Conservation (phyloP, 2,329 filamentous ascomycete genomes). For the Colletotrichum lini region DNA sequence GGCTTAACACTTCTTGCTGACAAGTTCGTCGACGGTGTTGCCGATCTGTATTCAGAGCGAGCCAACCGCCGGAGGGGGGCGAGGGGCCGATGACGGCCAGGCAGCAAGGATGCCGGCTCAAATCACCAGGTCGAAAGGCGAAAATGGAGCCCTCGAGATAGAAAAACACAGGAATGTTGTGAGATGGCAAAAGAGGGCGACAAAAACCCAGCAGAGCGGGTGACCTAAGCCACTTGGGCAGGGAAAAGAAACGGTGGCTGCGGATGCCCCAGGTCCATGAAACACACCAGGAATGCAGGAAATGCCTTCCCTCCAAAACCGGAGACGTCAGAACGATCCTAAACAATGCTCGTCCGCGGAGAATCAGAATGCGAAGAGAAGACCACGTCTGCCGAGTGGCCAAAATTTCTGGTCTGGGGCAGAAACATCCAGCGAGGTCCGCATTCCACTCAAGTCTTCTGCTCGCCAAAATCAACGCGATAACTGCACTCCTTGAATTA, state of each 20-base stretch:
- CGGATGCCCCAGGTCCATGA: neutral
- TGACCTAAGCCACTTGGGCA: slow-evolving; percentile 29
- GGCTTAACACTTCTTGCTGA: neutral
- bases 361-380: neutral
- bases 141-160: slow-evolving; percentile 9
- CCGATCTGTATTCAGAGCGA: slow-evolving; percentile 10
- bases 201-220: slow-evolving; percentile 22
- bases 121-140: slow-evolving; percentile 8
- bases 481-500: neutral
- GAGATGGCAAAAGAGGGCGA: slow-evolving; percentile 3
- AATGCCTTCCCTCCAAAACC: neutral
- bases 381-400: neutral
- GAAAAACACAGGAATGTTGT: neutral
- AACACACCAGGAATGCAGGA: neutral
- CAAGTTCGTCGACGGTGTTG: slow-evolving; percentile 1
- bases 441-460: neutral
- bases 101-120: neutral
- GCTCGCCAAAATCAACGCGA: neutral
- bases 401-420: neutral
- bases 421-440: neutral
- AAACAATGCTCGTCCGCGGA: neutral
- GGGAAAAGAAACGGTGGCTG: slow-evolving; percentile 25
- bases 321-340: neutral
- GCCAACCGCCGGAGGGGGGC: too few species aligned
- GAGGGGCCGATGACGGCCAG: slow-evolving; percentile 3